Base-by-base conservation (phyloP, 306 rosid genomes). In the Corylus avellana region DNA sequence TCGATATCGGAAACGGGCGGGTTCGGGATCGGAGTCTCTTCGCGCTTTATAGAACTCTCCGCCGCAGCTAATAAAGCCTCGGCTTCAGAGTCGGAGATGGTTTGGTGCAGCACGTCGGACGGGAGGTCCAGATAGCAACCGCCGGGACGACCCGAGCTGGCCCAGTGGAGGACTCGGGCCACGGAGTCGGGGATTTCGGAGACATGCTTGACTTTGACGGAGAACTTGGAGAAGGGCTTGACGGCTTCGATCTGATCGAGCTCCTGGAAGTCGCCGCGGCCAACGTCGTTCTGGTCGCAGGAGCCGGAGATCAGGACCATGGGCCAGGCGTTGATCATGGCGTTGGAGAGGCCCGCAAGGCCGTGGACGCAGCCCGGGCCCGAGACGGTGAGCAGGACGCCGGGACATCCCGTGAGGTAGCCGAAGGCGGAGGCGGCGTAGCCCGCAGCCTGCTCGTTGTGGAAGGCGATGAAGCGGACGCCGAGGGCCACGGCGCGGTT, bases 351-450 rank as follows among this genome's bases (percentile, higher is more conserved):
- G 1, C 99, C 99, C 0, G 99, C 96, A 4, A 95, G 98, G 35
- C 99, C 99, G 42, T 95, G 99, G 63, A 95, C 96, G 81, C 99
- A 95, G 7, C 99, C 99, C 7, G 98, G 99, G 4, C 94, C 99
- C 6, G 98, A 95, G 9, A 95, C 99, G 7, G 99, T 95, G 46
- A 95, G 97, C 48, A 93, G 92, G 1, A 95, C 86, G 6, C 99
- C 99, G 46, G 99, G 95, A 0, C 87, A 77, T 16, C 86, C 90
- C 4, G 96, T 88, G 64, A 95, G 93, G 78, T 84, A 95, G n/a
- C 99, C 99, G 72, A 90, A 91, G 54, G 99, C 97, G 8, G 99
- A 91, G 73, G 99, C 99, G 39, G 99, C 98, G 56, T 95, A 95
- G 1, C 99, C 99, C 0, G 98, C 99, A 29, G 98, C 93, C 17